Evolutionary conservation across 768 basidiomycete genomes (phyloP), one percentile per base, ranked within the genome.

Genomic region (Trametes punicea): DNA sequence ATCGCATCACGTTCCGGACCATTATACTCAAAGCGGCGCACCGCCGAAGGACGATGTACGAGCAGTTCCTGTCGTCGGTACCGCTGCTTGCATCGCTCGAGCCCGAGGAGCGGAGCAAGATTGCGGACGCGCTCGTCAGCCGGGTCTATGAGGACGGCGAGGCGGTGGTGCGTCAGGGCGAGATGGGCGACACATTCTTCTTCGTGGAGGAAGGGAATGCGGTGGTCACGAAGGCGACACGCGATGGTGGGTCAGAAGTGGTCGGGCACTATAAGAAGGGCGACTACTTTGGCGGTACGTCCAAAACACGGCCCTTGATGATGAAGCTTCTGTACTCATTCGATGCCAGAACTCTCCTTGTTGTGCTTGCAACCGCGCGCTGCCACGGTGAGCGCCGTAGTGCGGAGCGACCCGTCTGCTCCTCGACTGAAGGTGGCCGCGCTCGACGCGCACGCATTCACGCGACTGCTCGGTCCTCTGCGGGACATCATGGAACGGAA

Each of bases 1-100:
- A 99, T 74, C 88, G 97, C 54, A 93, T 95, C 64, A 98, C 95
- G 3, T 99, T 98, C 86, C 85, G 97, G 42, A 97, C 93, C 6
- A 98, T 99, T 73, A 89, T 99, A 50, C 80, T 98, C 58, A 94
- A 94, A 71, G 87, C 92, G 49, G 93, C 93, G 30, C 88, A 94
- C 64, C 80, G 89, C 55, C 85, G 93, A 63, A 79, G 96, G 49
- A 90, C 90, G 64, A 95, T 97, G 88, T 98, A 98, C 70, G 97
- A 99, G 70, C 82, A 87, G 31, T 99, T 99, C 80, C 76, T 99
- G 53, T 83, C 85, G n/a, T 90, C 88, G 7, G 95, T 98, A 15
- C 83, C 87, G 2, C 81, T 99, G 42, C 79, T 99, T 40, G 83
- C 88, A 27, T 89, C 91, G 7, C 82, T 99, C 40, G 88, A 88